Conservation (phyloP, 2,329 filamentous ascomycete genomes). For the Cladosporium oxysporum region DNA sequence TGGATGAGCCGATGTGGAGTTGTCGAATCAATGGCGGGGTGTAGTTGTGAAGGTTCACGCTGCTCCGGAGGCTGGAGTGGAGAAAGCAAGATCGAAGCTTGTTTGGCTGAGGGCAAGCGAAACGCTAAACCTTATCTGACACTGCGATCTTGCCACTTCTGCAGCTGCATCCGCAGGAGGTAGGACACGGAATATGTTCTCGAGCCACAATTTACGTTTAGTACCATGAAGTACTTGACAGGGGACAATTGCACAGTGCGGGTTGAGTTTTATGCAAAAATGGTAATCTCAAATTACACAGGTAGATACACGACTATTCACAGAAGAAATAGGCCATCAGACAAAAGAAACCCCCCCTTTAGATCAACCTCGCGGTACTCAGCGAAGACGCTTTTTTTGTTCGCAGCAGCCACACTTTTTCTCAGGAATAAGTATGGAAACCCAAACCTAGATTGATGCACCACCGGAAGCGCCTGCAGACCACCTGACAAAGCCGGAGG, state of each 20-base stretch:
- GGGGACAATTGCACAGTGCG: no score
- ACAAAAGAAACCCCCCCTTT: not conserved
- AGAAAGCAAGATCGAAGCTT: not conserved
- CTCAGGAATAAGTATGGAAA: not conserved
- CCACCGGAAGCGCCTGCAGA: not conserved
- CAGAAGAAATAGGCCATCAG: constrained; percentile 7
- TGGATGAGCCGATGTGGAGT: not conserved
- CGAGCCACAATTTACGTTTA: no score
- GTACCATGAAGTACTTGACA: no score
- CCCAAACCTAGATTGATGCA: not conserved
- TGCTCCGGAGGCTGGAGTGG: not conserved
- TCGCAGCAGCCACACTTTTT: not conserved
- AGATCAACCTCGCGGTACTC: not conserved
- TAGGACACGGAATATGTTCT: not conserved
- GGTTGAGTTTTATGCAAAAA: not conserved
- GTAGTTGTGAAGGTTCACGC: not conserved
- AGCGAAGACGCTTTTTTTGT: not conserved
- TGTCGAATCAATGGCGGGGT: not conserved
- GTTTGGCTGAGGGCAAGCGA: no score
- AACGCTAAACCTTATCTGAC: not conserved
- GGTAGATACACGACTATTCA: constrained; percentile 12
- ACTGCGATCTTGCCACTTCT: not conserved
- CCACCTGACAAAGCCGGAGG: constrained; percentile 1
- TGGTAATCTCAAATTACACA: constrained; percentile 16
- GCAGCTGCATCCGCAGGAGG: not conserved